These are phyloP conservation scores for Moesziomyces aphidis DNA, from an alignment of 1,284 basidiomycete genomes.

Conservation along the genomic window DNA sequence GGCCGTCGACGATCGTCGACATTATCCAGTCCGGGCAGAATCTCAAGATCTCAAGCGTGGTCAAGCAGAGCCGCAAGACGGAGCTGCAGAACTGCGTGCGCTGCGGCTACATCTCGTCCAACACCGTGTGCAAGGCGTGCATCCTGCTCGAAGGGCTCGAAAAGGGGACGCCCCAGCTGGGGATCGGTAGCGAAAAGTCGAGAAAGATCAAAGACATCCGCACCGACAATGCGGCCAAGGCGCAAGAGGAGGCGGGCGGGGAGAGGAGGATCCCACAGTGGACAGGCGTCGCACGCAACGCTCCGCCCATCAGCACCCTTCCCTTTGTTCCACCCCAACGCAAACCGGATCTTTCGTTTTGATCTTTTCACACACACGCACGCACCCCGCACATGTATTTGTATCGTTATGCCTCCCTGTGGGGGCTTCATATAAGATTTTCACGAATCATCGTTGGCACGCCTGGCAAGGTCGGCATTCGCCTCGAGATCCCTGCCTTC, in stretches of 20 bases:
- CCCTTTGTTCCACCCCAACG: slow-evolving; percentile 25
- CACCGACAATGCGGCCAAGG: slow-evolving; percentile 17
- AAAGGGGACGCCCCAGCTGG: slow-evolving; percentile 60
- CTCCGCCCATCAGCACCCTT: slow-evolving; percentile 27
- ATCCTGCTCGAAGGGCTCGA: slow-evolving; percentile 65
- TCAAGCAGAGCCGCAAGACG: slow-evolving; percentile 54
- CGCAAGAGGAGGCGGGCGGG: not conserved
- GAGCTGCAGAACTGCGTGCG: slow-evolving; percentile 59
- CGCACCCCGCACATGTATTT: slow-evolving; percentile 18
- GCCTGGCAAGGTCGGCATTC: slow-evolving; percentile 23
- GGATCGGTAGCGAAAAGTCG: slow-evolving; percentile 59
- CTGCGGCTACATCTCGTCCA: slow-evolving; percentile 67
- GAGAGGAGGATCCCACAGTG: slow-evolving; percentile 56
- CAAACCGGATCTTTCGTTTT: slow-evolving; percentile 32
- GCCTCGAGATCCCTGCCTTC: slow-evolving; percentile 43
- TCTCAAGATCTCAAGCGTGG: slow-evolving; percentile 47
- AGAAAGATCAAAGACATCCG: slow-evolving; percentile 44
- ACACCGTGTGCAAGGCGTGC: slow-evolving; percentile 67
- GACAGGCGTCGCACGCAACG: slow-evolving; percentile 44
- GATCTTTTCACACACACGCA: not conserved
- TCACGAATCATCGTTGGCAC: slow-evolving; percentile 15
- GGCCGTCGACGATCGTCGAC: slow-evolving; percentile 94
- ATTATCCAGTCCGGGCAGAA: slow-evolving; percentile 77
- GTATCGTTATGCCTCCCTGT: slow-evolving; percentile 3
- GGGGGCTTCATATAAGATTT: not conserved